phyloP scores from a whole-genome alignment of 345 rosid genomes.

The Arabis hirsuta region DNA sequence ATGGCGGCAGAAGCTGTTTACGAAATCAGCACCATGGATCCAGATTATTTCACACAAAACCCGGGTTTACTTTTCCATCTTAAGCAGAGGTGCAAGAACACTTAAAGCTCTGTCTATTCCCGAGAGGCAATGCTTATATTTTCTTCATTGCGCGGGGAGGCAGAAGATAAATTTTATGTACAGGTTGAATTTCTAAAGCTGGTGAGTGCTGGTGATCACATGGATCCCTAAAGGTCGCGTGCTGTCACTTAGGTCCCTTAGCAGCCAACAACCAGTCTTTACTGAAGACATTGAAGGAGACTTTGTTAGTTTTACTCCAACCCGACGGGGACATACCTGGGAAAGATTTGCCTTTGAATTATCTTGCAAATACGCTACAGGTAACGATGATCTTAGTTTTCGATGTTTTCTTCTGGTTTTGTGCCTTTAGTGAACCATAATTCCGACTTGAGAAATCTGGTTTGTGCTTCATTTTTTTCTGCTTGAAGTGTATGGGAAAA shows the following conservation, averaged over 20 bases:
- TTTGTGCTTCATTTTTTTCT: too few species aligned
- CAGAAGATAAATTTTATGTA: background rate
- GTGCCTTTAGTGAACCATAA: too few species aligned
- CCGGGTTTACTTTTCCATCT: constrained; percentile 76
- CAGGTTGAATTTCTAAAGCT: constrained; percentile 92
- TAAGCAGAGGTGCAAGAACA: constrained; percentile 59
- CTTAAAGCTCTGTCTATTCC: constrained; percentile 15
- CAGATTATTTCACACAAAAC: constrained; percentile 68
- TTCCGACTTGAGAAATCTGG: too few species aligned
- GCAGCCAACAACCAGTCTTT: constrained; percentile 69
- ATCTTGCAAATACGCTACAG: constrained; percentile 88
- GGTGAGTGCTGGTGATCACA: constrained; percentile 74
- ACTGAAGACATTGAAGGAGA: constrained; percentile 87
- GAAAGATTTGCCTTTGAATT: constrained; percentile 69
- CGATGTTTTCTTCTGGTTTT: too few species aligned
- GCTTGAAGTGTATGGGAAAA: too few species aligned
- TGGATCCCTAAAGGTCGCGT: constrained; percentile 80
- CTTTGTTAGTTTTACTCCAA: constrained; percentile 71
- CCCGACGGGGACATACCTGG: constrained; percentile 60
- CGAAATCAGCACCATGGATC: constrained; percentile 77
- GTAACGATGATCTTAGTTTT: constrained; percentile 41
- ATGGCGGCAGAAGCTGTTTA: constrained; percentile 82
- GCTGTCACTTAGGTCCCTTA: constrained; percentile 87
- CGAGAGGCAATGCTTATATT: background rate
- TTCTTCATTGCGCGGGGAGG: background rate